Evolutionary conservation across 1,284 basidiomycete species (phyloP), one percentile per base, ranked within the genome.

Genomic region (Leucoagaricus sp.): DNA sequence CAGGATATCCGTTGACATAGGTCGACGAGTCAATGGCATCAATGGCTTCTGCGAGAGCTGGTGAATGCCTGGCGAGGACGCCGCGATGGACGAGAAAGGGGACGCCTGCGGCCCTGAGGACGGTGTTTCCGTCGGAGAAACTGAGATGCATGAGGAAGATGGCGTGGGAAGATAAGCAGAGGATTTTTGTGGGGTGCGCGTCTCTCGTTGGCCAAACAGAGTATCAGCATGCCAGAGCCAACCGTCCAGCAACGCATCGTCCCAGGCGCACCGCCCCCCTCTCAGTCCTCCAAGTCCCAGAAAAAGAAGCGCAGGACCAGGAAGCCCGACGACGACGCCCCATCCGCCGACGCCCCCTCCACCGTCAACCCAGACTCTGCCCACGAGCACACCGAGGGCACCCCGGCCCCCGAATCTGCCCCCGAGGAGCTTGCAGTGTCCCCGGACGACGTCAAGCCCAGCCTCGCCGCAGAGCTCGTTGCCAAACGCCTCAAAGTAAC

Each of bases 401-500:
- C 68, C 75, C 45, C 68, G 73, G 21, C 72, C 75, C 15, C 74
- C 78, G 2, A 65, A 72, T n/a, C n/a, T 9, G 72, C 74, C 9
- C 78, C 80, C 47, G 80, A 81, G 49, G 79, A 81, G n/a, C n/a
- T n/a, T n/a, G n/a, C n/a, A n/a, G n/a, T n/a, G n/a, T n/a, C n/a
- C n/a, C n/a, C n/a, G 19, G 75, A 75, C 26, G 57, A 71, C 48
- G 65, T 74, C 56, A 89, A 85, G 66, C 71, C 69, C 8, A 89
- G 88, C 61, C 86, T 89, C 9, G 80, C 91, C 55, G 83, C 88
- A 52, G 91, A 94, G 47, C 78, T 94, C 61, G 73, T 94, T 56
- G 78, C 80, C 64, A 94, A 93, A 74, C 81, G 92, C 46, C 72
- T 91, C 64, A 89, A 89, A 63, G 77, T 81, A 38, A 79, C 91